Evolutionary conservation across 768 basidiomycete genomes (phyloP).

Genomic region (Strobilomyces confusus): DNA sequence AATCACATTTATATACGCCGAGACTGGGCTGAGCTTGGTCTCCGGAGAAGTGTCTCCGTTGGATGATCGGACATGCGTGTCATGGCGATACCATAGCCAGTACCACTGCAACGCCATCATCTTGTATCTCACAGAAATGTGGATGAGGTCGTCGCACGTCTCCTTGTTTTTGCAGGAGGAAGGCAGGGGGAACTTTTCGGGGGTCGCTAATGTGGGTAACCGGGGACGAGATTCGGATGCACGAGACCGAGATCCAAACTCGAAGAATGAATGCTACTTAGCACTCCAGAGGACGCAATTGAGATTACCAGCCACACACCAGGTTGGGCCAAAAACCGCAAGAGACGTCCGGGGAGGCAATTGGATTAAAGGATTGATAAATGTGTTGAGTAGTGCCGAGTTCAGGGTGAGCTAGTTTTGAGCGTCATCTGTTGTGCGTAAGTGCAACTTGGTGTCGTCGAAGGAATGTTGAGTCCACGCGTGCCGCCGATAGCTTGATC

Average conservation of each 20-base stretch:
- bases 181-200: too few relatives aligned
- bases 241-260: constrained; percentile 11
- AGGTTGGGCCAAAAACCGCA: constrained; percentile 3
- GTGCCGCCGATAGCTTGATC: constrained; percentile 1
- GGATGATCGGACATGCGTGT: too few relatives aligned
- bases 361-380: not conserved
- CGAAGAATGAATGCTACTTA: constrained; percentile 10
- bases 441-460: constrained; percentile 7
- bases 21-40: too few relatives aligned
- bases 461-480: constrained; percentile 11
- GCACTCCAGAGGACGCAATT: not conserved
- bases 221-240: constrained; percentile 6
- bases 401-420: constrained; percentile 11
- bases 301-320: constrained; percentile 10
- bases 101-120: too few relatives aligned
- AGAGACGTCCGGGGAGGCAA: constrained; percentile 4
- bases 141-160: too few relatives aligned
- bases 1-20: too few relatives aligned
- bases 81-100: too few relatives aligned
- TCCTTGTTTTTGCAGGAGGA: too few relatives aligned
- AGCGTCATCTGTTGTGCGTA: constrained; percentile 7
- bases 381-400: constrained; percentile 5
- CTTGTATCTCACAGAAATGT: too few relatives aligned
- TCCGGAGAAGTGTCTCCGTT: too few relatives aligned
- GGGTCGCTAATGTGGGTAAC: too few relatives aligned